A percentile compares a stretch with the other conserved stretches of the same genome.
phyloP scores from a whole-genome alignment of 176 grass and related monocot species.

The Urochloa ruziziensis region DNA sequence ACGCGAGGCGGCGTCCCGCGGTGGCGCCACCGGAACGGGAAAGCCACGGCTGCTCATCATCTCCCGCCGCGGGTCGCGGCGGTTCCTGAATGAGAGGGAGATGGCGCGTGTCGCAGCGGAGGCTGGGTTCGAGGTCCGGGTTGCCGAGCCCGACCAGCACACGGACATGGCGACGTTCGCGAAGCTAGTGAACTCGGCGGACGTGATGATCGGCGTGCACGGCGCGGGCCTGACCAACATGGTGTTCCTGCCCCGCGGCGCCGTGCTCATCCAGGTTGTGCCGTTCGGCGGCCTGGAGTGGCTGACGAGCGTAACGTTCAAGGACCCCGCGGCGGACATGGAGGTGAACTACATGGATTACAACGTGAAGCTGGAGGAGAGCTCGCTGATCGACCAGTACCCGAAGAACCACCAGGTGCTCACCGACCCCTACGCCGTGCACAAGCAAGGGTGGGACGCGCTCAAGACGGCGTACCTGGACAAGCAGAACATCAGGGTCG shows the following conservation, averaged over 20 bases:
- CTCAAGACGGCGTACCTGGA: conserved; percentile 81
- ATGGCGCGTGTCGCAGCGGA: conserved; percentile 33
- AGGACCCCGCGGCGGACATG: conserved; percentile 69
- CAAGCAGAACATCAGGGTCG: conserved; percentile 81
- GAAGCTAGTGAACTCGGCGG: conserved; percentile 59
- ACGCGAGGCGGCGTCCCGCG: conserved; percentile 45
- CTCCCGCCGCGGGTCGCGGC: conserved; percentile 43
- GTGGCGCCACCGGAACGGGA: conserved; percentile 34
- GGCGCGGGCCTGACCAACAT: conserved; percentile 89
- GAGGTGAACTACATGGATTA: conserved; percentile 91
- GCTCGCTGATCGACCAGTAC: conserved; percentile 80
- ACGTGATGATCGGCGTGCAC: conserved; percentile 76
- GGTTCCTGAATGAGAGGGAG: conserved; percentile 65
- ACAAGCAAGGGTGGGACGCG: conserved; percentile 84
- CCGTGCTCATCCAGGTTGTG: conserved; percentile 83
- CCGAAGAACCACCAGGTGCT: conserved; percentile 81
- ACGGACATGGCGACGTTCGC: conserved; percentile 61
- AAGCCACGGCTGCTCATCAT: conserved; percentile 64
- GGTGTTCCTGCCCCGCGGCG: conserved; percentile 80
- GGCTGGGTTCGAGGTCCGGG: conserved; percentile 55
- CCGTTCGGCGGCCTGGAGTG: conserved; percentile 80
- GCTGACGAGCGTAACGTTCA: conserved; percentile 80
- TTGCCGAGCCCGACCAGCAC: conserved; percentile 68
- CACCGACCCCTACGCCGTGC: conserved; percentile 63
- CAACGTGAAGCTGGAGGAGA: conserved; percentile 74